Percentiles rank a stretch among this genome's conserved stretches.
phyloP scores from a whole-genome alignment of 2,329 filamentous ascomycete genomes.

The Xylariomycetidae sp. region DNA sequence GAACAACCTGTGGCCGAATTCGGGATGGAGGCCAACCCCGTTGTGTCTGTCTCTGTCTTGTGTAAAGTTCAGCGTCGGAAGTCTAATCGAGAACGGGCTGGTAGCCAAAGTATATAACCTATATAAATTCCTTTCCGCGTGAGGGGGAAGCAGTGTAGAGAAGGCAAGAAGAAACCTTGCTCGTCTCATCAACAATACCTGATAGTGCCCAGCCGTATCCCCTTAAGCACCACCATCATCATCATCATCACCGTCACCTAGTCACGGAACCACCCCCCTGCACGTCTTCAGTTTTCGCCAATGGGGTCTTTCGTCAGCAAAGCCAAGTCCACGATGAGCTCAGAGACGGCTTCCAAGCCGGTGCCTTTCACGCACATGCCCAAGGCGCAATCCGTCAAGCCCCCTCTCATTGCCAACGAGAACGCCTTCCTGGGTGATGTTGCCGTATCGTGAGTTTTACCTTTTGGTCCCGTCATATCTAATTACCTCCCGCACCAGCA shows the following conservation, averaged over 20 bases:
- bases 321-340: constrained; percentile 9
- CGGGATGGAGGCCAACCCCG: too few species aligned
- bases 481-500: neutral
- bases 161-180: too few species aligned
- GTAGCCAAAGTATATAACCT: too few species aligned
- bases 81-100: too few species aligned
- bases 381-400: constrained; percentile 58
- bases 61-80: too few species aligned
- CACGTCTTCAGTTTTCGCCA: neutral
- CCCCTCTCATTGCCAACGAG: constrained; percentile 61
- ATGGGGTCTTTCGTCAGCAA: constrained; percentile 16
- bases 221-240: neutral
- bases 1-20: too few species aligned
- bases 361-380: constrained; percentile 38
- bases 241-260: neutral
- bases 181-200: too few species aligned
- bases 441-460: constrained; percentile 40
- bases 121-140: too few species aligned
- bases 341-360: constrained; percentile 5
- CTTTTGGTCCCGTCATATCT: neutral
- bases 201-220: too few species aligned
- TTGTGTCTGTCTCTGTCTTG: too few species aligned
- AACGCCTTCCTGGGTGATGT: constrained; percentile 66
- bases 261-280: neutral
- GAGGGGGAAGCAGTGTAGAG: too few species aligned